phyloP scores from a whole-genome alignment of 495 filamentous ascomycete species.

The Lasiosphaeriaceae sp. region DNA sequence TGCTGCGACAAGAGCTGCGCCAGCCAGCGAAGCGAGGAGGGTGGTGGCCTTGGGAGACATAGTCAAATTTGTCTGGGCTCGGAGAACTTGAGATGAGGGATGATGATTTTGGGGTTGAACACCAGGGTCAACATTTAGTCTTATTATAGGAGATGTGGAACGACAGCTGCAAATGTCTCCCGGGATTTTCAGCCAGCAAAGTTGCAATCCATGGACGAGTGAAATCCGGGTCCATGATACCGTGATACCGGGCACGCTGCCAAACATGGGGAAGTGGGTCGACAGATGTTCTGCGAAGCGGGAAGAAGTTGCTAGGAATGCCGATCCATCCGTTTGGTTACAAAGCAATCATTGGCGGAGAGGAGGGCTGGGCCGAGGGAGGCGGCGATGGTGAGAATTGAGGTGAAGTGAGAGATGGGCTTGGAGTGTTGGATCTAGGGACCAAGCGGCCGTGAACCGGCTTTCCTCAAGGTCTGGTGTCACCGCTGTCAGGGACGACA shows the following conservation, averaged over 20 bases:
- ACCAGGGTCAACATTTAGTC: not conserved
- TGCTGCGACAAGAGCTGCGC: slow-evolving; percentile 51
- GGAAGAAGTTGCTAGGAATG: not conserved
- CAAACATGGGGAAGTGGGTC: slow-evolving; percentile 11
- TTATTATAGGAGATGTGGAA: too few relatives aligned
- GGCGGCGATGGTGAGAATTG: not conserved
- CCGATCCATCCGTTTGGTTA: not conserved
- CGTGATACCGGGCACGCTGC: slow-evolving; percentile 4
- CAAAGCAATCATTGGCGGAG: not conserved
- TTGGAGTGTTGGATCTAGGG: not conserved
- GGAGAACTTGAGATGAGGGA: not conserved
- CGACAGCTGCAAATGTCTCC: too few relatives aligned
- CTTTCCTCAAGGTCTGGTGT: not conserved
- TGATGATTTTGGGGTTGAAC: not conserved
- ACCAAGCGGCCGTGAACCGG: not conserved
- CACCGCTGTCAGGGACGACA: slow-evolving; percentile 1
- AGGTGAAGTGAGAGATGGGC: not conserved
- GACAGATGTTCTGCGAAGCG: not conserved
- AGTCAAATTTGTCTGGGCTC: not conserved
- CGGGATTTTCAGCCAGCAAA: too few relatives aligned
- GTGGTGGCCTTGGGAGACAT: slow-evolving; percentile 22
- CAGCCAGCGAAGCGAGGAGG: slow-evolving; percentile 43
- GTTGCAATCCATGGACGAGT: too few relatives aligned
- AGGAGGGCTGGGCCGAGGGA: not conserved
- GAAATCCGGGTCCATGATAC: slow-evolving; percentile 1